phyloP scores from a whole-genome alignment of 2,329 filamentous ascomycete genomes.

The Alternaria ethzedia region DNA sequence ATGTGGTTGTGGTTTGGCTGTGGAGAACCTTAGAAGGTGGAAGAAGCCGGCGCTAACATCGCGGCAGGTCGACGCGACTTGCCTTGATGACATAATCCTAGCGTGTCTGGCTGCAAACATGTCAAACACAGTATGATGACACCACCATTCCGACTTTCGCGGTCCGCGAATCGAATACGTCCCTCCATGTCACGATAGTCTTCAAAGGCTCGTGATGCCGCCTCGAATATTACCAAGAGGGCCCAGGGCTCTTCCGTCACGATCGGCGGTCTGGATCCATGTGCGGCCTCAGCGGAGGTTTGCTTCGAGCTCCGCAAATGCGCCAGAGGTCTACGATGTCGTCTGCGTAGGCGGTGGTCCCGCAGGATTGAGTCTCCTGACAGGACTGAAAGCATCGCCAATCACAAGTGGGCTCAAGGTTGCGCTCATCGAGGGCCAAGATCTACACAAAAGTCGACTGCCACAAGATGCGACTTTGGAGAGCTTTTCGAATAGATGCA shows the following conservation, averaged over 20 bases:
- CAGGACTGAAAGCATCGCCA: constrained; percentile 65
- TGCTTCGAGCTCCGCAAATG: constrained; percentile 40
- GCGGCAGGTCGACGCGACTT: constrained; percentile 1
- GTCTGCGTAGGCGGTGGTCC: constrained; percentile 91
- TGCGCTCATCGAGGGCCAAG: constrained; percentile 88
- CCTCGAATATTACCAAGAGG: constrained; percentile 35
- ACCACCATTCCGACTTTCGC: constrained; percentile 25
- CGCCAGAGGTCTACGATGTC: constrained; percentile 85
- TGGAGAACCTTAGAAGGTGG: background rate
- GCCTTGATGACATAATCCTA: constrained; percentile 5
- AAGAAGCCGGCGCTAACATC: background rate
- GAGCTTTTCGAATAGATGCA: constrained; percentile 91
- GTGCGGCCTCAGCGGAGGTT: constrained; percentile 32
- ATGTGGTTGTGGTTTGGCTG: constrained; percentile 4
- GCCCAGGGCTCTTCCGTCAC: constrained; percentile 21
- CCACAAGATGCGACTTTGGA: constrained; percentile 69
- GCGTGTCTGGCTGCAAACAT: constrained; percentile 24
- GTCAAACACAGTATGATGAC: constrained; percentile 34
- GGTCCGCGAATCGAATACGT: constrained; percentile 12
- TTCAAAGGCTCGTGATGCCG: constrained; percentile 38
- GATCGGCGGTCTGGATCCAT: constrained; percentile 19
- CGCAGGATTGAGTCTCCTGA: constrained; percentile 74
- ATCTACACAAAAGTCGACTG: constrained; percentile 71
- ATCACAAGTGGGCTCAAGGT: constrained; percentile 78
- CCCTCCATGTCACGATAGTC: constrained; percentile 26